A percentile compares a stretch with the other conserved stretches of the same genome.
Conservation (phyloP, 768 basidiomycete genomes). For the Chlorophyllum brunneum region DNA sequence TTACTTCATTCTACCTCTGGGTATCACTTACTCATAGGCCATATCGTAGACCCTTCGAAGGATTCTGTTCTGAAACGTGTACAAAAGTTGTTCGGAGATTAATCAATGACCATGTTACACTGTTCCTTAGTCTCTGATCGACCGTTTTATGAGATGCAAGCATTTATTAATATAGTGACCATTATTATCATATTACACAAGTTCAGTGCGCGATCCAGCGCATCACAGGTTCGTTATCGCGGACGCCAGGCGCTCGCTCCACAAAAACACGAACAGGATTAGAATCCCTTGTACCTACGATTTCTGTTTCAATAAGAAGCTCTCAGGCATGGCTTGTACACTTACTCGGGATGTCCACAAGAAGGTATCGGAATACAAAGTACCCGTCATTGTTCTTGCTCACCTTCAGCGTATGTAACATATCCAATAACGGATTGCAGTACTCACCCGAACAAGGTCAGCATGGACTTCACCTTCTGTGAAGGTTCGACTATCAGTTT, state of each 20-base stretch:
- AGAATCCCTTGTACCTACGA: constrained; percentile 54
- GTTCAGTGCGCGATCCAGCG: constrained; percentile 50
- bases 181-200: constrained; percentile 19
- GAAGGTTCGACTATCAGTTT: constrained; percentile 40
- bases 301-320: constrained; percentile 9
- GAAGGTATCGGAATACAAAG: constrained; percentile 73
- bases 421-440: constrained; percentile 2
- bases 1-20: neutral
- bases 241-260: constrained; percentile 59
- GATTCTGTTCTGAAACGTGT: constrained; percentile 96
- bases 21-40: neutral
- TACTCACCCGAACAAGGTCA: constrained; percentile 66
- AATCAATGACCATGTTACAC: constrained; percentile 21
- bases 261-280: constrained; percentile 68
- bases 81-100: constrained; percentile 94
- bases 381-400: constrained; percentile 69
- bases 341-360: constrained; percentile 79
- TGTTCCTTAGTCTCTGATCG: neutral
- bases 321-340: constrained; percentile 23
- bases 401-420: constrained; percentile 9
- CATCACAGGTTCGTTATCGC: constrained; percentile 70
- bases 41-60: constrained; percentile 78
- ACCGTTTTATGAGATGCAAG: constrained; percentile 4
- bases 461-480: constrained; percentile 82
- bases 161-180: constrained; percentile 15